Evolutionary conservation across 768 basidiomycete genomes (phyloP), one percentile per base, ranked within the genome.

Genomic region (Tricholoma sp.): DNA sequence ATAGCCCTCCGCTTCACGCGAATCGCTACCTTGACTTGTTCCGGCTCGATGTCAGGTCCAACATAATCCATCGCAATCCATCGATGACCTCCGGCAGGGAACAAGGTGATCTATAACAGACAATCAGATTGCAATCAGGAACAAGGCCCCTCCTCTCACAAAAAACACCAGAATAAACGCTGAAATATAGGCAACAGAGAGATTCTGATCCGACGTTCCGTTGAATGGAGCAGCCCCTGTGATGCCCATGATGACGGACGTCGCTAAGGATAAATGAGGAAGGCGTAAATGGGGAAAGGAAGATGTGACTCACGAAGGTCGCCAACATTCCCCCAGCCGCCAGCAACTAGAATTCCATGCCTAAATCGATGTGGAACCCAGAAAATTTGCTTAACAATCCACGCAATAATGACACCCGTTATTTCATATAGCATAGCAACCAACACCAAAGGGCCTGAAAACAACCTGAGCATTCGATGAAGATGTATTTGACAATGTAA

Each of bases 301-400:
- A 29, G 14, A 22, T 34, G n/a, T 49, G 41, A 71, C 83, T 65
- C 63, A 89, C 87, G 85, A 31, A 90, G 80, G 64, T 88, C 89
- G 8, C 84, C 86, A 45, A 79, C 79, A 62, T 89, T 90, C 8
- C 75, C 79, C 82, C 83, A 90, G 3, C 79, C 82, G 37, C 87
- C 88, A 0, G 88, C 86, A 3, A 82, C 80, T 0, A 90, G 63
- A 21, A 91, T 76, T 0, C 88, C 90, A 63, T 84, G 82, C 49
- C 88, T 75, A 64, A 91, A 90, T 24, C 86, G 78, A 64, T 88
- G 85, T 0, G 89, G 89, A 2, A 91, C 87, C 83, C 88, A 90
- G 63, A 86, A 89, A 51, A 86, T 62, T 59, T 81, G 79, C 50
- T 80, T 80, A 54, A 83, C 70, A n/a, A 79, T 49, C 74, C 77